These are phyloP conservation scores for Sarcodon sp. DNA, from an alignment of 768 basidiomycete species.

Conservation along the genomic window DNA sequence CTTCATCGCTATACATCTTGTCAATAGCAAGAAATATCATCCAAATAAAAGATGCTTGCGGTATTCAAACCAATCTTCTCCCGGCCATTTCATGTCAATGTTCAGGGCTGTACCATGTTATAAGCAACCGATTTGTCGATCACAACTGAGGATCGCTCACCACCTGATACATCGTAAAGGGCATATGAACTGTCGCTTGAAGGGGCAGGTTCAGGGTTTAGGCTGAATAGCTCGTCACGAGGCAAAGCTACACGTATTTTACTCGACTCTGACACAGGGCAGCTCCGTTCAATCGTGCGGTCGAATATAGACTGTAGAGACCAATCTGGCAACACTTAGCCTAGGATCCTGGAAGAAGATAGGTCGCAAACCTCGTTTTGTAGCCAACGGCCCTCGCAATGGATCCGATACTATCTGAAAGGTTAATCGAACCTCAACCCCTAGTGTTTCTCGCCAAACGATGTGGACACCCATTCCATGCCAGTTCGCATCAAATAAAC, in stretches of 20 bases:
- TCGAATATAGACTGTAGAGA: slow-evolving; percentile 58
- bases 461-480: slow-evolving; percentile 81
- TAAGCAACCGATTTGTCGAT: too few species aligned
- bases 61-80: slow-evolving; percentile 37
- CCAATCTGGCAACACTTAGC: slow-evolving; percentile 44
- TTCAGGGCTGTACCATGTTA: slow-evolving; percentile 29
- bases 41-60: slow-evolving; percentile 25
- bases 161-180: slow-evolving; percentile 32
- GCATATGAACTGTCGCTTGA: slow-evolving; percentile 20
- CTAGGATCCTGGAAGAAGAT: not conserved
- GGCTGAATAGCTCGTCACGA: slow-evolving; percentile 22
- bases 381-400: slow-evolving; percentile 36
- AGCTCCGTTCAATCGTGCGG: slow-evolving; percentile 44
- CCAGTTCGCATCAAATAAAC: slow-evolving; percentile 84
- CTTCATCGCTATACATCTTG: slow-evolving; percentile 18
- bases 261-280: slow-evolving; percentile 61
- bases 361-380: slow-evolving; percentile 37
- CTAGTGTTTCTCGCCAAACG: slow-evolving; percentile 32
- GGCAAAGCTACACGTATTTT: slow-evolving; percentile 37
- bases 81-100: slow-evolving; percentile 42
- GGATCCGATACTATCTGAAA: slow-evolving; percentile 77
- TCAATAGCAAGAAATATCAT: not conserved
- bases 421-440: slow-evolving; percentile 52
- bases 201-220: slow-evolving; percentile 38
- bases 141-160: slow-evolving; percentile 21